Evolutionary conservation across 164 flowering plant species (phyloP).

Genomic region (Hamamelis virginiana): DNA sequence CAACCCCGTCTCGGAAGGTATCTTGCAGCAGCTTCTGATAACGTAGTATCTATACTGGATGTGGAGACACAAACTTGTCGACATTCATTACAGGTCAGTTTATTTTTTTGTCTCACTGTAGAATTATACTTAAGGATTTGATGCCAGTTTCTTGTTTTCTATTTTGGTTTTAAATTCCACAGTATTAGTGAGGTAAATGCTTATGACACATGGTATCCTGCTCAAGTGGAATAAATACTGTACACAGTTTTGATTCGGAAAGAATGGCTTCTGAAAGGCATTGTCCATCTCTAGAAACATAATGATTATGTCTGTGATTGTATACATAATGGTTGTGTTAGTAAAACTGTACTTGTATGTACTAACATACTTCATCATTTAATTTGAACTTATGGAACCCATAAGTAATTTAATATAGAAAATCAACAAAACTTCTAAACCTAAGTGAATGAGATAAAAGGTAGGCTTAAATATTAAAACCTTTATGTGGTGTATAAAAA

Average conservation of each 20-base stretch:
- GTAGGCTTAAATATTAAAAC: too few species aligned
- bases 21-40: conserved; percentile 71
- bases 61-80: conserved; percentile 55
- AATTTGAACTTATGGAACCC: neutral
- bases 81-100: conserved; percentile 50
- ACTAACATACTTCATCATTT: too few species aligned
- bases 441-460: neutral
- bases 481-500: too few species aligned
- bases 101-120: neutral
- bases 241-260: neutral
- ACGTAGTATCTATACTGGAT: conserved; percentile 61
- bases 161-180: neutral
- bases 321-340: too few species aligned
- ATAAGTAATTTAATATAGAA: neutral
- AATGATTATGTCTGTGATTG: too few species aligned
- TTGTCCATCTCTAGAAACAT: neutral
- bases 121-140: neutral
- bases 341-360: too few species aligned
- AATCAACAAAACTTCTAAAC: neutral
- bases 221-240: too few species aligned
- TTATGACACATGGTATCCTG: too few species aligned
- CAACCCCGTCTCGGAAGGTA: conserved; percentile 65
- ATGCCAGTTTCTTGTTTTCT: neutral
- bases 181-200: too few species aligned
- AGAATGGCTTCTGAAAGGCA: neutral